These are phyloP conservation scores for Lolium rigidum DNA, from an alignment of 176 grass and related monocot species.

Conservation along the genomic window DNA sequence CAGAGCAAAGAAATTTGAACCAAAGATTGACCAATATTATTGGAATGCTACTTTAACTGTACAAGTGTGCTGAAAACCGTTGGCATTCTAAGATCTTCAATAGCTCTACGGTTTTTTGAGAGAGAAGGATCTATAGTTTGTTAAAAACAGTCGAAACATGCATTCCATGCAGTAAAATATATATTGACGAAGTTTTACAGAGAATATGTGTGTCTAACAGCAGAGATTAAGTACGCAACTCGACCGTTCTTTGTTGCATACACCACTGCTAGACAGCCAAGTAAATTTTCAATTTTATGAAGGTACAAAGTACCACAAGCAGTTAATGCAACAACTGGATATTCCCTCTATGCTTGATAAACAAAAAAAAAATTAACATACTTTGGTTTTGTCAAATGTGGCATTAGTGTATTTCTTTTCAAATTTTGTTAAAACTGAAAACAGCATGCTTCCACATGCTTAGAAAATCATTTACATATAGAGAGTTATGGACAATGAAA, in stretches of 20 bases:
- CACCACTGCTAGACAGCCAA: neutral
- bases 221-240: neutral
- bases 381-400: neutral
- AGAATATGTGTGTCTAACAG: neutral
- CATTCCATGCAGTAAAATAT: neutral
- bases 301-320: neutral
- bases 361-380: neutral
- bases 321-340: neutral
- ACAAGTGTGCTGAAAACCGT: neutral
- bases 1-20: neutral
- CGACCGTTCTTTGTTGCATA: neutral
- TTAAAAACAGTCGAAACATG: neutral
- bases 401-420: neutral
- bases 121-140: neutral
- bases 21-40: neutral
- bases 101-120: neutral
- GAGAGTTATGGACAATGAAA: neutral
- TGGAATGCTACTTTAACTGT: conserved; percentile 2
- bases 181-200: neutral
- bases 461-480: neutral
- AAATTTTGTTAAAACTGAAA: neutral
- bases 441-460: neutral
- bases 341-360: neutral
- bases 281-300: neutral
- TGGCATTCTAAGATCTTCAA: neutral